Base-by-base conservation (phyloP, 108 stramenopile species). In the Aurantiochytrium sp. region DNA sequence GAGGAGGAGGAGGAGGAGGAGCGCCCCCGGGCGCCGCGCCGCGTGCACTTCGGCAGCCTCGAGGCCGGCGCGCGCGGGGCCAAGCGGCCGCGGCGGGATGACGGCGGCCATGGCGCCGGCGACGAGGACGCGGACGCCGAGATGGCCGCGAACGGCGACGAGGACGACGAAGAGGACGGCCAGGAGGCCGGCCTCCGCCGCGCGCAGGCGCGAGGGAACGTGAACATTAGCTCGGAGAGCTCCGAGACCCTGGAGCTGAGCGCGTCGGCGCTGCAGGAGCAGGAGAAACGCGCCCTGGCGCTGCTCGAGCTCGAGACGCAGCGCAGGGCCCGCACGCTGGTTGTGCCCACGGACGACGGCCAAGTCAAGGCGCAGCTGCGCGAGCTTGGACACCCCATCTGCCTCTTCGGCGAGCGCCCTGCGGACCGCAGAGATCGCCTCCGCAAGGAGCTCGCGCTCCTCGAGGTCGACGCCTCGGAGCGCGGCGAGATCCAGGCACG, bases 401-500 rank as follows among this genome's bases (percentile, higher is more conserved):
- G 86, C 45, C 55, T 89, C n/a, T 89, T 89, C 39, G 89, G 86
- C 4, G 89, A 89, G 39, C 53, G 86, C 52, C 87, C 53, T 52
- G 89, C 87, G n/a, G 89, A 89, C 37, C 87, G 89, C 36, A 15
- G 89, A 31, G 87, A 68, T 8, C 55, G 89, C 17, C 85, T 89
- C 22, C 68, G 69, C 34, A 55, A 69, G 4, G 68, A 41, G 6
- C 53, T 89, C 4, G 89, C 87, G 22, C 37, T 12, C 21, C 41
- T 89, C 5, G 50, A 87, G 69, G 27, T 89, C 15, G 27, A 31
- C 34, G 85, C 27, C 27, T 81, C 85, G 27, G 88, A 81, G n/a
- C 5, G 34, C 5, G n/a, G 5, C 6, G 39, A 86, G 39, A 36
- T 89, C 30, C 85, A 55, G 21, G 88, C 52, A 5, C 30, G 55